Conservation (phyloP, 345 rosid genomes). For the Rhizophora mangle region DNA sequence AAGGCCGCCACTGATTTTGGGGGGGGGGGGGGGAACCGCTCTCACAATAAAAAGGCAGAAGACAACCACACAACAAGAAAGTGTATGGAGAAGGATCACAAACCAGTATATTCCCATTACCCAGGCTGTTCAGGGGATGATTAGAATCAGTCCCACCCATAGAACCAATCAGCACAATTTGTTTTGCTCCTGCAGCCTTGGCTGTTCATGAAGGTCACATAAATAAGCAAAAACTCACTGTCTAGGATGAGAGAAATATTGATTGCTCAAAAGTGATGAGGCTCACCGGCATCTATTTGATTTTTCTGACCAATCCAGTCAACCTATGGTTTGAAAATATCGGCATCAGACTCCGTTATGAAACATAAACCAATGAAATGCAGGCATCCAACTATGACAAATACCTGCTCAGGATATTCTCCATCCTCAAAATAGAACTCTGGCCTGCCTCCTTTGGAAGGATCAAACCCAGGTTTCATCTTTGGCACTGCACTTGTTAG, state of each 20-base stretch:
- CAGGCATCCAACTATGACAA: neutral
- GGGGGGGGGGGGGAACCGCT: neutral
- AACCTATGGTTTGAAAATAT: slow-evolving; percentile 44
- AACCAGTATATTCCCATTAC: slow-evolving; percentile 92
- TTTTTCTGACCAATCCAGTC: slow-evolving; percentile 99
- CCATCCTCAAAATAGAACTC: slow-evolving; percentile 92
- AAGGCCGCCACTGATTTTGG: neutral
- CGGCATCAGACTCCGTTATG: slow-evolving; percentile 11
- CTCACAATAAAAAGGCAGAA: neutral
- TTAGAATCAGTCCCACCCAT: slow-evolving; percentile 90
- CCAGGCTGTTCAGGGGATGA: slow-evolving; percentile 81
- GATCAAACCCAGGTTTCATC: slow-evolving; percentile 88
- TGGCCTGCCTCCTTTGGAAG: slow-evolving; percentile 77
- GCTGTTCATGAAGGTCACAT: slow-evolving; percentile 44
- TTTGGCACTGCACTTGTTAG: slow-evolving; percentile 87
- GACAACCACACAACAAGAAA: neutral
- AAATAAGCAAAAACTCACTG: slow-evolving; percentile 17
- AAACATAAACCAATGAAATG: slow-evolving; percentile 9
- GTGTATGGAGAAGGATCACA: slow-evolving; percentile 12
- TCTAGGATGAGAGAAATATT: slow-evolving; percentile 10
- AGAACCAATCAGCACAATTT: slow-evolving; percentile 88
- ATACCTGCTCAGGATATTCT: slow-evolving; percentile 88
- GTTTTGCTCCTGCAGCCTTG: slow-evolving; percentile 89
- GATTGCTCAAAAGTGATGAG: slow-evolving; percentile 1
- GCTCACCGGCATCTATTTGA: slow-evolving; percentile 83